Percentiles rank a stretch among this genome's conserved stretches.
Conservation (phyloP, 1,284 basidiomycete species). For the Cronartium quercuum region DNA sequence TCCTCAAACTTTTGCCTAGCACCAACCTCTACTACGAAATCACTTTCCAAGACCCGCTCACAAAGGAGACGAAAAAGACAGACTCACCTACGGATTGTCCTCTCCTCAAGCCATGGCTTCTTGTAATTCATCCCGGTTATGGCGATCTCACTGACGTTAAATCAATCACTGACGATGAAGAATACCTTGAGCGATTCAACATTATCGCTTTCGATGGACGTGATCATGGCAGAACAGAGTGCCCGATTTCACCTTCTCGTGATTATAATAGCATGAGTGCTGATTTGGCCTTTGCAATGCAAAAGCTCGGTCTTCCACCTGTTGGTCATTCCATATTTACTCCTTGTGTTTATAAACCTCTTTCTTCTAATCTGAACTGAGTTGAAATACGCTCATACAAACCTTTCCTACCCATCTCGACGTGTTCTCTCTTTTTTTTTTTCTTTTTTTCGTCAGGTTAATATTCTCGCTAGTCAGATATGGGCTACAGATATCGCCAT, state of each 20-base stretch:
- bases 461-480: not conserved
- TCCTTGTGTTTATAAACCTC: not conserved
- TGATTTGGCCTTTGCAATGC: not conserved
- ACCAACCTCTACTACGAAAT: conserved; percentile 18
- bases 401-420: too few species aligned
- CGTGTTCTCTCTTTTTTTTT: not conserved
- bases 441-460: not conserved
- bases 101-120: not conserved
- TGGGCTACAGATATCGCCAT: not conserved
- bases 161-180: not conserved
- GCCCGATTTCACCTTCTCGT: not conserved
- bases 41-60: too few species aligned
- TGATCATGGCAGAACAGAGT: not conserved
- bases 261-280: not conserved
- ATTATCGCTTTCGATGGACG: not conserved
- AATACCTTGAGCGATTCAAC: not conserved
- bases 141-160: not conserved
- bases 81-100: not conserved
- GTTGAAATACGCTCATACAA: too few species aligned
- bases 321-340: not conserved
- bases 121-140: not conserved
- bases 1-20: not conserved
- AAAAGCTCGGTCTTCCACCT: not conserved
- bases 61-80: too few species aligned
- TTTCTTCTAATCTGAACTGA: not conserved